Base-by-base conservation (phyloP, 192 early-diverging fungal genomes). In the Coemansia sp. region DNA sequence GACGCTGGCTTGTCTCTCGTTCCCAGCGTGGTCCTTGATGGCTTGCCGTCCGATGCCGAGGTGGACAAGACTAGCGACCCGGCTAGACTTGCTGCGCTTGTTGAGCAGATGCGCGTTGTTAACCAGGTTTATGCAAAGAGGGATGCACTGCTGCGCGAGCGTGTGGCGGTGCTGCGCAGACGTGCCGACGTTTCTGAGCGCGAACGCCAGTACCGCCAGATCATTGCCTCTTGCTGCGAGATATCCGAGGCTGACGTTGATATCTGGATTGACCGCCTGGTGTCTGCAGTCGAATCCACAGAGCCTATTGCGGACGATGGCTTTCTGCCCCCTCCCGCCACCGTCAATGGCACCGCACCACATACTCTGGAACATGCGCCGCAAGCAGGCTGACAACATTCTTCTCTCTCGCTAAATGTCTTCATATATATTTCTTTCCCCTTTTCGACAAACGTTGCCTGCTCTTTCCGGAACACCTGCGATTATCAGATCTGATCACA, bases 171-270 rank as follows among this genome's bases (percentile, higher is more conserved):
- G 8, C 53, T 89, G 31, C 80, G 79, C 40, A 73, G 42, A 34
- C 74, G 79, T 8, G 73, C 73, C 8, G 83, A 85, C 43, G 79
- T 86, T 3, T 84, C 84, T 3, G 86, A 89, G 21, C 85, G 84
- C 39, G 93, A 95, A 68, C 61, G 90, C 39, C 86, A 90, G 60
- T 96, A 89, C 76, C 91, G 91, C 76, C 83, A 86, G 60, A 85
- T 98, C 34, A 94, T 96, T 73, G 86, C 92, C 7, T 86, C 87
- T 23, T 94, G 94, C 71, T 95, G 94, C 67, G 86, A 89, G 62
- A 87, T 96, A 24, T 82, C 85, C 14, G 65, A 92, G 14, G 91
- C 90, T 2, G 83, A 90, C 36, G 91, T 98, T 2, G 93, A 93
- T 59, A 82, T 86, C 20, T 84, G 92, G 81, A 74, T 96, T 14